Evolutionary conservation across 352 stramenopile species (phyloP).

Genomic region (Phytophthora ohioensis): DNA sequence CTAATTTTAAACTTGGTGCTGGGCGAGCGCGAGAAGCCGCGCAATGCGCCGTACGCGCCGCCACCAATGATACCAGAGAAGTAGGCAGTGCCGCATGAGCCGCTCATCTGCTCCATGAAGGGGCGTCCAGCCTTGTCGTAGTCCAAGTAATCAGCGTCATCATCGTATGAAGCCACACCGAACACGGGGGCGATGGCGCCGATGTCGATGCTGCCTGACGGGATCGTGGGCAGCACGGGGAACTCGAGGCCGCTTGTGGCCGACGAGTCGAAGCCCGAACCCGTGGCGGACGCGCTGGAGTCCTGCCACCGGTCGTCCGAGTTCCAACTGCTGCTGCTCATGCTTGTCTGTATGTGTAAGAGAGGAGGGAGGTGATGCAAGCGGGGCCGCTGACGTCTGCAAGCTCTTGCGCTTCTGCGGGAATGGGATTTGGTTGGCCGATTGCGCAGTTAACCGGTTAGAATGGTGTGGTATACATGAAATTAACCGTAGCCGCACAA

Average conservation of each 20-base stretch:
- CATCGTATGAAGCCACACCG: conserved; percentile 78
- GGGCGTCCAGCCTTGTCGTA: conserved; percentile 87
- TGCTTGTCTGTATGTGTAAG: conserved; percentile 26
- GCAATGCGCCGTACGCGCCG: conserved; percentile 68
- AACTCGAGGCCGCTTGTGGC: conserved; percentile 66
- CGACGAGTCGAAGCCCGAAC: conserved; percentile 53
- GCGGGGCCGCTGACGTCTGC: neutral
- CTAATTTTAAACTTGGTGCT: conserved; percentile 91
- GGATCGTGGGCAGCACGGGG: conserved; percentile 77
- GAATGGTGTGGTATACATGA: conserved; percentile 23
- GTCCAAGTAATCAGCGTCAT: conserved; percentile 88
- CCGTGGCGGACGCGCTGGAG: conserved; percentile 47
- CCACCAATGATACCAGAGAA: conserved; percentile 88
- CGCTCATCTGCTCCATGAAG: conserved; percentile 87
- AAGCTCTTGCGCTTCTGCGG: conserved; percentile 26
- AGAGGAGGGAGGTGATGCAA: conserved; percentile 7
- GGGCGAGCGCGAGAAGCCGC: conserved; percentile 76
- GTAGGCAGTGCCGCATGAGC: conserved; percentile 82
- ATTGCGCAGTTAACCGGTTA: conserved; percentile 15
- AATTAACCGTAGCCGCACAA: conserved; percentile 9
- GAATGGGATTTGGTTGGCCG: conserved; percentile 16
- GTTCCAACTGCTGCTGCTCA: conserved; percentile 69
- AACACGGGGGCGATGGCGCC: conserved; percentile 89
- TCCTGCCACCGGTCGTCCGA: conserved; percentile 84
- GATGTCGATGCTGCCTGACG: conserved; percentile 82